Evolutionary conservation across 75 land plant species (phyloP), one percentile per base, ranked within the genome.

Genomic region (Sequoia sempervirens): DNA sequence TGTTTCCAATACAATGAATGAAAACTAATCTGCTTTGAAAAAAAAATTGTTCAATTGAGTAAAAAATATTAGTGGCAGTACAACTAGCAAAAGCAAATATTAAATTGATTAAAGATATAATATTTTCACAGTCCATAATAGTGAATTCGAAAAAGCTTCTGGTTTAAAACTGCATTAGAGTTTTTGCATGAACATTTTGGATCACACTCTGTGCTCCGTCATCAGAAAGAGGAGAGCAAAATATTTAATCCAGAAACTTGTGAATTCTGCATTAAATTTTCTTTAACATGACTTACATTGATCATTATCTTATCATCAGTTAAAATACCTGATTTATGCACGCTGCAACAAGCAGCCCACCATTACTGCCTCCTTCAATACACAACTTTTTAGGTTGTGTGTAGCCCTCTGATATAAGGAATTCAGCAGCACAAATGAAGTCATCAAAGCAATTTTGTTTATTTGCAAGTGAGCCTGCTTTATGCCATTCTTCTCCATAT

Each of bases 361-460:
- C 99, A 85, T 98, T 98, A 85, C 99, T 98, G 38, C 92, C 99
- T 47, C 99, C 99, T 87, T 98, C 99, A 84, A 98, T 98, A 86
- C 95, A 94, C 78, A 98, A 83, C 83, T 88, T 94, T 14, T 78
- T 89, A 5, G 93, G 86, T 83, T 88, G 93, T 3, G 99, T 98
- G 85, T 96, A 96, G 3, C 97, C 97, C 83, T 87, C 80, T 81
- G 89, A 87, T 26, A 98, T 72, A 72, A 98, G 90, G 82, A 85
- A 96, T 58, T 98, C 99, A 15, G 94, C 90, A 58, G 94, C 90
- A 81, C 97, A 82, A 82, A 93, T 92, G 81, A 98, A 98, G 84
- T 98, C 99, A 91, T 98, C 98, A 90, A 98, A 98, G 85, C 94
- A 92, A 82, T 98, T 96, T 79, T 98, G 99, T 82, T 98, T 98